Percentiles rank a stretch among this genome's conserved stretches.
These are phyloP conservation scores for Sesbania bispinosa DNA, from an alignment of 306 rosid genomes.

Conservation along the genomic window DNA sequence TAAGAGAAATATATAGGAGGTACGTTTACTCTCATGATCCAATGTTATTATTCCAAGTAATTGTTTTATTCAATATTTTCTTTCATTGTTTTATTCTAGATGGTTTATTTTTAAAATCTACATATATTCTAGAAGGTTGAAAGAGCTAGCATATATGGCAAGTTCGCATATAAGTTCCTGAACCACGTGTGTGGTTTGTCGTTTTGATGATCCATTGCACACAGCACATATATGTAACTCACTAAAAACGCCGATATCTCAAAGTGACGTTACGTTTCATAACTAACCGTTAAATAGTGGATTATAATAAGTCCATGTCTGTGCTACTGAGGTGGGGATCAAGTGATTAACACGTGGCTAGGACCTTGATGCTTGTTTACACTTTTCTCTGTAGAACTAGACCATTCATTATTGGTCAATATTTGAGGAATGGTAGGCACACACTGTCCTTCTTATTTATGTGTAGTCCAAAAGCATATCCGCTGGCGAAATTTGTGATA, in stretches of 20 bases:
- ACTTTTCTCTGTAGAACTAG: background rate
- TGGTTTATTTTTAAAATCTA: background rate
- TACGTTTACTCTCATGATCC: too few species aligned
- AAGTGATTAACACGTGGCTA: slow-evolving; percentile 35
- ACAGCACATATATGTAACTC: background rate
- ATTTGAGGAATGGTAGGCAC: slow-evolving; percentile 14
- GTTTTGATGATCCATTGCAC: slow-evolving; percentile 24
- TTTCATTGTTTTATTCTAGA: background rate
- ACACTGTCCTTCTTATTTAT: slow-evolving; percentile 7
- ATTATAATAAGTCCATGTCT: slow-evolving; percentile 22
- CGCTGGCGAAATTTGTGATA: background rate
- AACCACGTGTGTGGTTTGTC: slow-evolving; percentile 48
- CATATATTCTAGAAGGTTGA: background rate
- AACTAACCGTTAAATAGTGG: background rate
- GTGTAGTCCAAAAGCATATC: slow-evolving; percentile 14
- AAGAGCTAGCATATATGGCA: slow-evolving; percentile 12
- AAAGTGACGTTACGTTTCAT: slow-evolving; percentile 31
- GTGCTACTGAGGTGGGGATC: slow-evolving; percentile 24
- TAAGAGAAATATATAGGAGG: too few species aligned
- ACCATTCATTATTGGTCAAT: slow-evolving; percentile 28
- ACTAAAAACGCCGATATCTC: slow-evolving; percentile 27
- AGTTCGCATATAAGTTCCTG: slow-evolving; percentile 6
- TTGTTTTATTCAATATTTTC: background rate
- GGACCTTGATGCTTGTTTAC: background rate
- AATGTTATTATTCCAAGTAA: background rate